Evolutionary conservation across 805 yeast species (phyloP), one percentile per base, ranked within the genome.

Genomic region (Metschnikowia colocasiae): DNA sequence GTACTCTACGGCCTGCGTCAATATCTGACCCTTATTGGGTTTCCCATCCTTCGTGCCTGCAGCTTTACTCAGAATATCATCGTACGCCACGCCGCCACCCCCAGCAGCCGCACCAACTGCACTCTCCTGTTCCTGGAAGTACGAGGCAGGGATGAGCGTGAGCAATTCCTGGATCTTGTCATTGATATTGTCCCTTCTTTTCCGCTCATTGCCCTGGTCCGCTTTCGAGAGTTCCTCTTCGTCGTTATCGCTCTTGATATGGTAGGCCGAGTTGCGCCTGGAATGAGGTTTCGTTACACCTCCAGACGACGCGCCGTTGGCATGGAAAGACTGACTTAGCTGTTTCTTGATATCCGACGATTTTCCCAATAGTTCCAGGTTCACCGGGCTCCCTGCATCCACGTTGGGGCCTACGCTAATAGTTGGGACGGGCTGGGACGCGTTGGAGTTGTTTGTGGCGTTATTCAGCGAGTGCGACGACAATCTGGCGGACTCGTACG

Each of bases 21-120:
- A 68, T 2, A 87, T 85, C 60, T 85, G 92, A 1, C 95, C 95
- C 65, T 87, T 87, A 59, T 85, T 86, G 0, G 95, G 95, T 55
- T 84, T 85, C 2, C 92, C 94, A 57, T 85, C 92, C 53, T 83
- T 85, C 0, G 92, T 85, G 0, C 92, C 92, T 27, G 58, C 49
- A 12, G 54, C 53, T 45, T 50, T 45, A 27, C 38, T 45, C 51
- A 44, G 40, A 6, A 43, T 41, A 26, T 46, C 50, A 9, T 49
- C 50, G 22, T 35, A 27, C 3, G 25, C 38, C 19, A 19, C 6
- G 23, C 38, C 38, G 10, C 31, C 34, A 10, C 36, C 31, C 6
- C 22, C 49, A 16, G 52, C 46, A 2, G 41, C 39, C 6, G 25
- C 46, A 4, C 22, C 25, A 12, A 38, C 40, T 23, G 36, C 76